Conservation (phyloP, 2,329 filamentous ascomycete species). For the Fusarium bulbicola region DNA sequence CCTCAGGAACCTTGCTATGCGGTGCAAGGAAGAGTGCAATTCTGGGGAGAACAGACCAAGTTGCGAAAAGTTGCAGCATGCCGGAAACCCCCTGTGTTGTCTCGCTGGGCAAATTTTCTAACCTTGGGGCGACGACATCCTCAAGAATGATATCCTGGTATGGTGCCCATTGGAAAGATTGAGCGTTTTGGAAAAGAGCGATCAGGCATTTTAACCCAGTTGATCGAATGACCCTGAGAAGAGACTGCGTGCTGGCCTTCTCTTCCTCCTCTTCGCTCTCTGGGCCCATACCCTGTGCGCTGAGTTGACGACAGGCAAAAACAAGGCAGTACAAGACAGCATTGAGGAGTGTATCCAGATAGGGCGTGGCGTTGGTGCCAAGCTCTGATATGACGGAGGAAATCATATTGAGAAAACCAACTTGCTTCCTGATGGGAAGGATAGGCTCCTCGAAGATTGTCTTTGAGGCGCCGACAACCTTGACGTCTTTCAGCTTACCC, state of each 20-base stretch:
- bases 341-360: constrained; percentile 74
- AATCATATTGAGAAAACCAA: constrained; percentile 92
- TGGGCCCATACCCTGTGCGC: constrained; percentile 49
- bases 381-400: constrained; percentile 87
- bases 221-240: constrained; percentile 73
- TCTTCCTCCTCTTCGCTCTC: constrained; percentile 54
- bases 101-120: constrained; percentile 82
- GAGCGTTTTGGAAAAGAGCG: constrained; percentile 78
- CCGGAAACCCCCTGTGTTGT: constrained; percentile 90
- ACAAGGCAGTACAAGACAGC: constrained; percentile 85
- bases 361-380: constrained; percentile 75
- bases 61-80: constrained; percentile 80
- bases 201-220: constrained; percentile 85
- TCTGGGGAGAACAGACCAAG: constrained; percentile 76
- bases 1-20: constrained; percentile 56
- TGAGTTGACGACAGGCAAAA: constrained; percentile 70
- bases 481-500: constrained; percentile 71
- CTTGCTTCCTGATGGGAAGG: constrained; percentile 78
- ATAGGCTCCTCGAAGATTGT: constrained; percentile 66
- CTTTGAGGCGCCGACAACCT: constrained; percentile 63
- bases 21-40: constrained; percentile 73
- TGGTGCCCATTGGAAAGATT: constrained; percentile 74
- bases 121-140: constrained; percentile 79
- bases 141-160: constrained; percentile 77
- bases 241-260: constrained; percentile 59